phyloP scores from a whole-genome alignment of 192 early-diverging fungal species.

The Radiomyces spectabilis region DNA sequence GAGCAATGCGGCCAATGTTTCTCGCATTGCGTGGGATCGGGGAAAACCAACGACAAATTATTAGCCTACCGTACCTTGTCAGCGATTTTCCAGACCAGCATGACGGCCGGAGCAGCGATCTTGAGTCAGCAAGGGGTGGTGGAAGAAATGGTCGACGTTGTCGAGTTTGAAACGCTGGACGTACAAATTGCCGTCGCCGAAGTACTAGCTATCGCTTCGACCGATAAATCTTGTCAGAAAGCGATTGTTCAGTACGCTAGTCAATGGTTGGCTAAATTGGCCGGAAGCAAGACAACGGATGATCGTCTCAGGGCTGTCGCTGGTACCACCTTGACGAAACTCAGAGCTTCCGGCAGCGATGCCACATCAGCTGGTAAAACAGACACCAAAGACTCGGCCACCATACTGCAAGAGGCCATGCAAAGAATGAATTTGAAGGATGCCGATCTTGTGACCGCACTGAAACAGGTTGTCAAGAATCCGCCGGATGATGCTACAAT shows the following conservation, averaged over 20 bases:
- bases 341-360: constrained; percentile 18
- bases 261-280: constrained; percentile 42
- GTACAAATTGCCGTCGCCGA: constrained; percentile 62
- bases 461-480: constrained; percentile 45
- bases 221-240: constrained; percentile 51
- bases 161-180: constrained; percentile 63
- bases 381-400: constrained; percentile 17
- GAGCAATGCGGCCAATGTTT: constrained; percentile 22
- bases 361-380: constrained; percentile 1
- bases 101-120: constrained; percentile 48
- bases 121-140: constrained; percentile 55
- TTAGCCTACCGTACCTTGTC: constrained; percentile 40
- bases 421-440: constrained; percentile 16
- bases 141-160: constrained; percentile 69
- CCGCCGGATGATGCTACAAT: constrained; percentile 21
- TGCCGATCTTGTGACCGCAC: constrained; percentile 40
- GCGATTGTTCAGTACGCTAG: constrained; percentile 43
- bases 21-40: constrained; percentile 25
- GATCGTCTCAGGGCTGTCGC: constrained; percentile 45
- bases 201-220: constrained; percentile 50
- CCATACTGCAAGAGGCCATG: constrained; percentile 28
- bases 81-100: constrained; percentile 60
- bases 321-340: constrained; percentile 56
- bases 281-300: constrained; percentile 20
- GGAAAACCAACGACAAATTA: constrained; percentile 25